Base-by-base conservation (phyloP, 2,329 filamentous ascomycete genomes). In the Trichoderma sp. region DNA sequence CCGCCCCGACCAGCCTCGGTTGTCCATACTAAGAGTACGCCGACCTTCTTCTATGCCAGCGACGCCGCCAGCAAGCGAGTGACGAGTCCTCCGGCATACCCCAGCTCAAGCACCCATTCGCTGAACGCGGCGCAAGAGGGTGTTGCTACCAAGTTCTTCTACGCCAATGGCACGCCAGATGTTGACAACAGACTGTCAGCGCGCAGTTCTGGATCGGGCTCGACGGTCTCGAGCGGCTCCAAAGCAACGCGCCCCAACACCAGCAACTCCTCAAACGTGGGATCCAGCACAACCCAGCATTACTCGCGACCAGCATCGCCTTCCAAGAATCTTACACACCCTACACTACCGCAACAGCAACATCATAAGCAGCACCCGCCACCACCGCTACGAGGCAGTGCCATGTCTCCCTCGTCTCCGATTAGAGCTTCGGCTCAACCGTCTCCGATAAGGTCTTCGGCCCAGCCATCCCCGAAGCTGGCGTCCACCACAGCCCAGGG, bases 111-210 rank as follows among this genome's bases (percentile, higher is more conserved):
- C 71, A 82, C 83, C 1, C 84, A 86, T 5, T 78, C 84, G 31
- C 79, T 83, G 18, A 78, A 80, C 35, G 80, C 83, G 18, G 81
- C 81, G 4, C 82, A 84, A 63, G 86, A 88, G 76, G 82, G 83
- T 41, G 77, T 82, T n/a, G 80, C 87, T 7, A 87, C 87, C 83
- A 94, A 93, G 81, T 95, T 95, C 85, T 91, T 95, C 82, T 93
- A 95, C 82, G 93, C 92, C 76, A 93, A 94, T 82, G 91, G 92
- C 35, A 85, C 85, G 16, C 89, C 89, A 2, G 88, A 91, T 74
- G 76, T 87, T 8, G 78, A 81, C 9, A 38, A 78, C 18, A 86
- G 85, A 71, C 79, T 84, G 0, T 80, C 81, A 45, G 78, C 81
- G 83, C 81, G 79, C 67, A 81, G 85, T 11, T 82, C 83, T 72